Base-by-base conservation (phyloP, 345 rosid genomes). In the Crucihimalaya himalaica region DNA sequence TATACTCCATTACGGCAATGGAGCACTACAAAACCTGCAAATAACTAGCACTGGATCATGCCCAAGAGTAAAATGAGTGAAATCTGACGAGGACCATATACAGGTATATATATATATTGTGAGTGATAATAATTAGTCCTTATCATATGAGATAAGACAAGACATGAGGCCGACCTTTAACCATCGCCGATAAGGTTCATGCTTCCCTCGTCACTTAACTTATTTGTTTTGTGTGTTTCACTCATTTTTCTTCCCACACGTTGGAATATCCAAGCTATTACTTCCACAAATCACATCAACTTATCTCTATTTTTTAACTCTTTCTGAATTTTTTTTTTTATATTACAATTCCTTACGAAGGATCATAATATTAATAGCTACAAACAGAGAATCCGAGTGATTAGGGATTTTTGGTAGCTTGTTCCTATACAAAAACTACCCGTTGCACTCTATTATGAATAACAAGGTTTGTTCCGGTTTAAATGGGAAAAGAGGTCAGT, bases 21-120 rank as follows among this genome's bases (percentile, higher is more conserved):
- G 31, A 45, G n/a, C 45, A 29, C 46, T 31, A 3, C 29, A 15
- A 39, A 54, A 6, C 28, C 11, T 13, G 43, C 20, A 20, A 14
- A 8, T 29, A 42, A 42, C 13, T 62, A 42, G 51, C 8, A 15
- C 19, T 8, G 20, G 8, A 19, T 18, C 13, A 20, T 70, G 20
- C 50, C 66, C 16, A 27, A 37, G 43, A 25, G 20, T 16, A 54
- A 66, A 58, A 21, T 29, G 57, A 66, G 79, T 75, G 79, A 75
- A 68, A 75, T 68, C 69, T 75, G 79, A 75, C 79, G 69, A 75
- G 74, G 79, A 60, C 74, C 79, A 75, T 75, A 50, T 25, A 40
- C 28, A 68, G 5, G 34, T 35, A 35, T 10, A 68, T 68, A 47
- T n/a, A 34, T 34, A 68, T 68, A 47, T 31, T 50, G 14, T 48